Conservation (phyloP, 2,329 filamentous ascomycete genomes). For the Pseudocercospora cruenta region DNA sequence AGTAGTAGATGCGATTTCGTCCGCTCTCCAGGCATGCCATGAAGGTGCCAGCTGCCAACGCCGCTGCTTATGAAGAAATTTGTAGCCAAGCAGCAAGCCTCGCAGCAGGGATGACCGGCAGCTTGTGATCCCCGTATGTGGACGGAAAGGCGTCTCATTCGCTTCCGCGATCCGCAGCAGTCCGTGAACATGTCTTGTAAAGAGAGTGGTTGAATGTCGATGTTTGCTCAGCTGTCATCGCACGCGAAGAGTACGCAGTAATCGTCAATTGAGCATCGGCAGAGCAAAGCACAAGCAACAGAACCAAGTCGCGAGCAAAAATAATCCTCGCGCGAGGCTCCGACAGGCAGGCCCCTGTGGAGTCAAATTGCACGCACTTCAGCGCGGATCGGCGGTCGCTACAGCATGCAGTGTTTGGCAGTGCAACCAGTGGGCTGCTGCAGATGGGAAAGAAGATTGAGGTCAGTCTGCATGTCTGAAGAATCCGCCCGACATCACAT, state of each 20-base stretch:
- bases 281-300: too few relatives aligned
- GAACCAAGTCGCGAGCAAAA: background rate
- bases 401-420: background rate
- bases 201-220: background rate
- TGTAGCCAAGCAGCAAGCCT: background rate
- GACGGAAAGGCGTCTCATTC: background rate
- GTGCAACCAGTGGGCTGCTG: background rate
- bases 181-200: background rate
- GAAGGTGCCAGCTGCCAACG: background rate
- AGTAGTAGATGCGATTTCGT: too few relatives aligned
- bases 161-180: background rate
- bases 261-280: background rate
- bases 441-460: constrained; percentile 11
- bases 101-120: too few relatives aligned
- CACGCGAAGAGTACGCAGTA: background rate
- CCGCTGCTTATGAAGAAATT: background rate
- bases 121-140: background rate
- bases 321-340: background rate
- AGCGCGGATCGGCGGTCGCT: background rate
- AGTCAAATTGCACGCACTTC: background rate
- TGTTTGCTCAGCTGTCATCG: background rate
- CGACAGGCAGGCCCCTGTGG: background rate
- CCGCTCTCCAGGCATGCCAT: background rate
- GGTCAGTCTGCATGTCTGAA: constrained; percentile 11
- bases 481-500: background rate